Evolutionary conservation across 352 stramenopile species (phyloP), one percentile per base, ranked within the genome.

Genomic region (Globisporangium camurandrum): DNA sequence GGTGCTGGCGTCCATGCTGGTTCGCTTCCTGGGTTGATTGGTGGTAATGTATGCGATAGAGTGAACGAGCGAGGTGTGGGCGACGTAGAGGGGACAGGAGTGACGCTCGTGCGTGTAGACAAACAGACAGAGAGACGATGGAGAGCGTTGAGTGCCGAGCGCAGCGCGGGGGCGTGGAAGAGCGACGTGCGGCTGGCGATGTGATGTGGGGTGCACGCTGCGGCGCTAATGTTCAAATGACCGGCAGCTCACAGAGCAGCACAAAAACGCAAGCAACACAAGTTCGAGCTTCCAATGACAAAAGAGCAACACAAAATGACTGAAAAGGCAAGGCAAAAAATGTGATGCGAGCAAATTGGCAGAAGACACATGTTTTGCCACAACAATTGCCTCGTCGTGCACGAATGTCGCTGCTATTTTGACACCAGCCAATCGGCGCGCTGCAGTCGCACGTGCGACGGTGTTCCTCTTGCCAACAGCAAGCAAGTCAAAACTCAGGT

Each of bases 171-270:
- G 33, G 42, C 17, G 19, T n/a, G 23, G 10, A 16, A 8, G 24
- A 49, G 44, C 11, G 14, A 37, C 17, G 30, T 49, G 26, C 22
- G 33, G 9, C 11, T 39, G 33, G 9, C 11, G 14, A 39, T 39
- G 37, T 62, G 58, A 42, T 44, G 30, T 33, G 28, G 23, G 46
- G 36, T 43, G 54, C 70, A 54, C 51, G 61, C 52, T 51, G 58
- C 81, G 70, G 57, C 57, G 70, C 45, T 53, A 85, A 87, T 77
- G 57, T 71, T 72, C 64, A 77, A 87, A 87, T 87, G 75, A 80
- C 55, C 63, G n/a, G n/a, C n/a, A n/a, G n/a, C n/a, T n/a, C n/a
- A n/a, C n/a, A n/a, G n/a, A n/a, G n/a, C n/a, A n/a, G n/a, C n/a
- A n/a, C n/a, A n/a, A n/a, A n/a, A n/a, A n/a, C 33, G 54, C 45